phyloP scores from a whole-genome alignment of 768 basidiomycete genomes.

The Xanthoconium purpureum region DNA sequence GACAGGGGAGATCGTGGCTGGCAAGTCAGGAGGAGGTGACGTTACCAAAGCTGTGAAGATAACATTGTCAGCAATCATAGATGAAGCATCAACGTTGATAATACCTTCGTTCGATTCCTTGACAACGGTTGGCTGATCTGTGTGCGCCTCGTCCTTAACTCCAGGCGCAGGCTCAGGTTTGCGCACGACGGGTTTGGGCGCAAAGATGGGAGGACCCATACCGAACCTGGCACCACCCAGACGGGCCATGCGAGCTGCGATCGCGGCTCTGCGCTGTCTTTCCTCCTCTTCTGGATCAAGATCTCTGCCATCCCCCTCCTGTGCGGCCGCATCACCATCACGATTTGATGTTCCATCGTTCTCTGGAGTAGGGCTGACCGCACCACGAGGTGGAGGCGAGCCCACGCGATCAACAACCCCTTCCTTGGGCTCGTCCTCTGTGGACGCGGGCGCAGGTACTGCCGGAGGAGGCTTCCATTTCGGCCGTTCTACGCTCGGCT shows the following conservation, averaged over 20 bases:
- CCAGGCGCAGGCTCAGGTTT: constrained; percentile 26
- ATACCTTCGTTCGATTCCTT: constrained; percentile 22
- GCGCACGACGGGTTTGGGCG: constrained; percentile 45
- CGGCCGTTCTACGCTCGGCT: constrained; percentile 60
- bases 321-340: constrained; percentile 29
- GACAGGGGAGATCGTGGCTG: background rate
- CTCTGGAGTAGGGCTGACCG: constrained; percentile 16
- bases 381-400: constrained; percentile 35
- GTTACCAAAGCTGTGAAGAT: constrained; percentile 9
- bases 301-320: constrained; percentile 24
- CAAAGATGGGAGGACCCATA: constrained; percentile 75
- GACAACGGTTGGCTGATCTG: constrained; percentile 3
- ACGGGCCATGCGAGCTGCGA: constrained; percentile 91
- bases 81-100: background rate
- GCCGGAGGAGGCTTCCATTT: constrained; percentile 85
- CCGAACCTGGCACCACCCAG: constrained; percentile 83
- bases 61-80: constrained; percentile 3
- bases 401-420: constrained; percentile 28
- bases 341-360: constrained; percentile 12
- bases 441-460: constrained; percentile 35
- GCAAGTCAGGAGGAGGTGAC: constrained; percentile 14
- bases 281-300: constrained; percentile 63
- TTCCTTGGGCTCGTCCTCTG: constrained; percentile 44
- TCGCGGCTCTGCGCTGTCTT: constrained; percentile 75
- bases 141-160: constrained; percentile 21